Evolutionary conservation across 345 rosid species (phyloP), one percentile per base, ranked within the genome.

Genomic region (Eucalyptus paniculata): DNA sequence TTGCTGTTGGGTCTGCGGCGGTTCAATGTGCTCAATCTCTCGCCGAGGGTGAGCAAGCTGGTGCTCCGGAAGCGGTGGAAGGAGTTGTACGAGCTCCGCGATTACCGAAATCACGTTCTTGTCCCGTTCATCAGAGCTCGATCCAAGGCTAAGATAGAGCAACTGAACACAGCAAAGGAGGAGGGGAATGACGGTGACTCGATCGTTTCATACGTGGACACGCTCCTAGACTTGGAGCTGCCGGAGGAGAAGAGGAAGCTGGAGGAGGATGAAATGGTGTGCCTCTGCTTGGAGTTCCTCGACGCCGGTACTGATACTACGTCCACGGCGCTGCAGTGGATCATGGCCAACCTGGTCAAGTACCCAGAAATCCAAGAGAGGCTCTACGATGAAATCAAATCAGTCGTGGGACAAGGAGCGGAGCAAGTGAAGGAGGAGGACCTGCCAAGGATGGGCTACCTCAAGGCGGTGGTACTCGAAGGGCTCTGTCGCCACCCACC

Each of bases 321-420:
- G 23, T 23, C 90, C 65, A 89, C 86, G 24, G 65, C 90, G 62
- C 88, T 89, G 50, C 88, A 89, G 86, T 89, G 90, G 90, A 87
- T 89, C 4, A 89, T 89, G 90, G 90, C 88, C 86, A 89, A 86
- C 86, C 42, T 89, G 10, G 90, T 89, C 65, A 89, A 89, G 83
- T 44, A 65, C 86, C 90, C 88, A n/a, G n/a, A 21, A 44, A 32
- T 89, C 50, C 90, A 89, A 50, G 65, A 86, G 50, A 65, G 72
- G 17, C 87, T 89, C 34, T 85, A 28, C 58, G 13, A 30, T 34
- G 90, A 85, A 69, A 89, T 89, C 81, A 83, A 50, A 30, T 62
- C 50, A 32, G 80, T 58, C 32, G 87, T 89, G 17, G 58, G 87
- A 12, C 80, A 34, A 69, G 24, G 81, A 21, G 81, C 81, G 81